Conservation (phyloP, 2,329 filamentous ascomycete genomes). For the Chaetomium sp. region DNA sequence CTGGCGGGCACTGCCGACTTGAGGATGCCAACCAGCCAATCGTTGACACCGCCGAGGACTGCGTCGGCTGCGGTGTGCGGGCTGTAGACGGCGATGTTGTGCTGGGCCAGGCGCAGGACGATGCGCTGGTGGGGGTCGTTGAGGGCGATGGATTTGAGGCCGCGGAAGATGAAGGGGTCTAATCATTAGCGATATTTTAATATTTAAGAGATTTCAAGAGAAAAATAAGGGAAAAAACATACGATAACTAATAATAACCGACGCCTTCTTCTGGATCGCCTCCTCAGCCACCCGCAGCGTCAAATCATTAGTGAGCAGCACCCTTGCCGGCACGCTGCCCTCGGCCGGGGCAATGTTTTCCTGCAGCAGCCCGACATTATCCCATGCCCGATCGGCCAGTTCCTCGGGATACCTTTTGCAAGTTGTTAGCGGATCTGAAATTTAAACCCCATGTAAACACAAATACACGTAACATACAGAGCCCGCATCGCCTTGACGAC, state of each 20-base stretch:
- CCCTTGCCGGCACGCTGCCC: slow-evolving; percentile 24
- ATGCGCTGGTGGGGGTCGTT: slow-evolving; percentile 80
- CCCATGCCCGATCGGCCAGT: slow-evolving; percentile 83
- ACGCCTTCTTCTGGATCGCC: slow-evolving; percentile 69
- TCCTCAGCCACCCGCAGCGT: slow-evolving; percentile 85
- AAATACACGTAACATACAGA: slow-evolving; percentile 45
- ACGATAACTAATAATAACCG: slow-evolving; percentile 87
- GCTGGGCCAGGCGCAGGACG: slow-evolving; percentile 71
- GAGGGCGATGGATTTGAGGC: slow-evolving; percentile 80
- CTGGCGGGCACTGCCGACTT: too few species aligned
- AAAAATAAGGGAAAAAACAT: slow-evolving; percentile 20
- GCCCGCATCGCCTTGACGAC: slow-evolving; percentile 75
- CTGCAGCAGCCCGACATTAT: slow-evolving; percentile 85
- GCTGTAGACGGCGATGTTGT: slow-evolving; percentile 85
- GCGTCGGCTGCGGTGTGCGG: slow-evolving; percentile 94
- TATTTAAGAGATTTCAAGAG: neutral
- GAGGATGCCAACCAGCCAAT: slow-evolving; percentile 88
- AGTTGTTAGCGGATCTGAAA: neutral
- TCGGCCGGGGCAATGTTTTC: slow-evolving; percentile 33
- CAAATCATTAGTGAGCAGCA: slow-evolving; percentile 74
- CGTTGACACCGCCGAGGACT: slow-evolving; percentile 75
- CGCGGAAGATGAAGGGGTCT: slow-evolving; percentile 96
- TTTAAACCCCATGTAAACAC: neutral
- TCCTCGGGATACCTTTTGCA: slow-evolving; percentile 71
- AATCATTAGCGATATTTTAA: neutral